phyloP scores from a whole-genome alignment of 2,329 filamentous ascomycete species.

The Aspergillus amoenus region DNA sequence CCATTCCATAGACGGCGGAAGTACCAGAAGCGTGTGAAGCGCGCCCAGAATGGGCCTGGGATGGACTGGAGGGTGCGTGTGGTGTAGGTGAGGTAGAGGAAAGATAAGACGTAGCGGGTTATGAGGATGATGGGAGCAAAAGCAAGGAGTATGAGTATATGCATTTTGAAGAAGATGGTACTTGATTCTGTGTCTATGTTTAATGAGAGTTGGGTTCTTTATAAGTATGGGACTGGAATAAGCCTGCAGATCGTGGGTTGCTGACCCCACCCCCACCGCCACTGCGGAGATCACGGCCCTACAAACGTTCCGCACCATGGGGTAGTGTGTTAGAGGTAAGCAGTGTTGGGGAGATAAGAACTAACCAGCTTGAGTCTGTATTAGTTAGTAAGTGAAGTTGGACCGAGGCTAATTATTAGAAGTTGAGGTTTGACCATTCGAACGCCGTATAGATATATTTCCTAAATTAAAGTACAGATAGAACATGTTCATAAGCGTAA shows the following conservation, averaged over 20 bases:
- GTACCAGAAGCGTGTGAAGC: constrained; percentile 49
- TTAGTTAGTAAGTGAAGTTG: too few relatives aligned
- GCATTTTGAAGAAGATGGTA: constrained; percentile 10
- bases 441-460: not conserved
- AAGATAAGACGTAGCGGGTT: constrained; percentile 14
- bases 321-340: not conserved
- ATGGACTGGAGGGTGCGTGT: constrained; percentile 31
- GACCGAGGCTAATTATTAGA: too few relatives aligned
- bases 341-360: not conserved
- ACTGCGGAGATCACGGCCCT: constrained; percentile 14
- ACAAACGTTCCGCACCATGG: too few relatives aligned
- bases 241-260: not conserved
- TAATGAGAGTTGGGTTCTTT: not conserved
- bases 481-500: not conserved
- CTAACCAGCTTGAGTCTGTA: not conserved
- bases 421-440: not conserved
- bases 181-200: not conserved
- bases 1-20: constrained; percentile 38
- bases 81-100: constrained; percentile 21
- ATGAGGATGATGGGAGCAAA: constrained; percentile 15
- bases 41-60: constrained; percentile 47
- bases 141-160: constrained; percentile 14
- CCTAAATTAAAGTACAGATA: not conserved
- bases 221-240: not conserved
- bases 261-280: constrained; percentile 26